Percentiles rank a stretch among this genome's conserved stretches.
Conservation (phyloP, 352 stramenopile species). For the Phytophthora sansomeana region DNA sequence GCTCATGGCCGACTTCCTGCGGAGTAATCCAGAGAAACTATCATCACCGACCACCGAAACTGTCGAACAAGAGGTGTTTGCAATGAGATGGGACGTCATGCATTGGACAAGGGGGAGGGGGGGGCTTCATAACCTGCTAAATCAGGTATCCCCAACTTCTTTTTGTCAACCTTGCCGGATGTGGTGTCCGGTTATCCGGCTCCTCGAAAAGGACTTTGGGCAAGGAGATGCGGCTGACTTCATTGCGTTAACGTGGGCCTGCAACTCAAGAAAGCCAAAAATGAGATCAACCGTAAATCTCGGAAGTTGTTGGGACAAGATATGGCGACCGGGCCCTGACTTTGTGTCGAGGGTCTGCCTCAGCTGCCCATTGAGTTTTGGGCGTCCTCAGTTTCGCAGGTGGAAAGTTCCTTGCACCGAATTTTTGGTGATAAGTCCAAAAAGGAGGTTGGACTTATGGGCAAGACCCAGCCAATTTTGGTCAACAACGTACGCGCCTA, state of each 20-base stretch:
- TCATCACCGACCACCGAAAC: background rate
- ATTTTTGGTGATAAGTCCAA: slow-evolving; percentile 27
- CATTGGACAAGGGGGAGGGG: slow-evolving; percentile 9
- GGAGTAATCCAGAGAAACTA: slow-evolving; percentile 1
- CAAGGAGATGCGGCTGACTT: too few relatives aligned
- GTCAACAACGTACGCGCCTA: slow-evolving; percentile 7
- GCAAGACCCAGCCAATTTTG: background rate
- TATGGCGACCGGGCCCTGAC: slow-evolving; percentile 13
- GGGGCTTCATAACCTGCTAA: slow-evolving; percentile 21
- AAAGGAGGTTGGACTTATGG: slow-evolving; percentile 10
- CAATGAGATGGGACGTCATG: slow-evolving; percentile 11
- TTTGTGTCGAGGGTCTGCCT: slow-evolving; percentile 12
- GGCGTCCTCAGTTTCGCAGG: slow-evolving; percentile 9
- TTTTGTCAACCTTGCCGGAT: slow-evolving; percentile 7
- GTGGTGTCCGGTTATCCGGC: slow-evolving; percentile 8
- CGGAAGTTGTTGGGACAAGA: background rate
- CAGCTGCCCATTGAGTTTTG: slow-evolving; percentile 21
- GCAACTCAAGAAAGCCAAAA: slow-evolving; percentile 15
- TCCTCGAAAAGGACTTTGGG: slow-evolving; percentile 12
- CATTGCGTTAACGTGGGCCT: too few relatives aligned
- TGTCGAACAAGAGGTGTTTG: background rate
- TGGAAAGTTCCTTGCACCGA: slow-evolving; percentile 3
- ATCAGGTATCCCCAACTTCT: slow-evolving; percentile 19
- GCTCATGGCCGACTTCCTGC: slow-evolving; percentile 22
- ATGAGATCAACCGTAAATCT: slow-evolving; percentile 27